Evolutionary conservation across 1,284 basidiomycete species (phyloP).

Genomic region (Boletus holoroseus): DNA sequence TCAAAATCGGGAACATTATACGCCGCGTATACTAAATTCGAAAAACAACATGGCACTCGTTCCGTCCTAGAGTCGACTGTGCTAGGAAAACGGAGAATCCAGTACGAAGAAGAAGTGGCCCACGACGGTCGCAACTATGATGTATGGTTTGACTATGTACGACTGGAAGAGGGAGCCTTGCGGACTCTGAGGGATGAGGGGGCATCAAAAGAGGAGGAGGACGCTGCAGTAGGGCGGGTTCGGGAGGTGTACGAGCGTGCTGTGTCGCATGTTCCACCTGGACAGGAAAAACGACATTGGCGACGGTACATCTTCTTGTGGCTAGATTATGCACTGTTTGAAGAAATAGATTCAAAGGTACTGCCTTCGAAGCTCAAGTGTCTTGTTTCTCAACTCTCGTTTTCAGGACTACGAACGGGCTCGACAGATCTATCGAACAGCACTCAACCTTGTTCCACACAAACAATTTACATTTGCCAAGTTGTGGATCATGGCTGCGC

Average conservation of each 20-base stretch:
- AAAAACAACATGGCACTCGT: slow-evolving; percentile 94
- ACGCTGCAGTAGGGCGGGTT: slow-evolving; percentile 58
- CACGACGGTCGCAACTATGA: slow-evolving; percentile 94
- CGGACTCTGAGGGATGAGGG: slow-evolving; percentile 74
- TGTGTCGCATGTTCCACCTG: slow-evolving; percentile 93
- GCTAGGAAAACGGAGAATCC: slow-evolving; percentile 91
- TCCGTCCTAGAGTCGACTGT: slow-evolving; percentile 90
- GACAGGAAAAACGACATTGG: slow-evolving; percentile 87
- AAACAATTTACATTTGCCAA: slow-evolving; percentile 98
- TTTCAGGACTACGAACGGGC: slow-evolving; percentile 74
- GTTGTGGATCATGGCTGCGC: slow-evolving; percentile 85
- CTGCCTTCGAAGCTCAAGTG: slow-evolving; percentile 8
- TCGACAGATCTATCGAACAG: slow-evolving; percentile 90
- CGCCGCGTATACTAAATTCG: slow-evolving; percentile 92
- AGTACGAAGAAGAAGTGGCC: slow-evolving; percentile 91
- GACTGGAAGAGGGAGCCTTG: slow-evolving; percentile 88
- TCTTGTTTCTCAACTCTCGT: slow-evolving; percentile 8
- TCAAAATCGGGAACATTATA: slow-evolving; percentile 86
- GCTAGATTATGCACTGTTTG: slow-evolving; percentile 95
- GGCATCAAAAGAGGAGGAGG: slow-evolving; percentile 59
- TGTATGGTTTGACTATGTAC: slow-evolving; percentile 96
- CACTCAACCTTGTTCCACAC: slow-evolving; percentile 86
- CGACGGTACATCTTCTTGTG: slow-evolving; percentile 95
- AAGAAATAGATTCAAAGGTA: slow-evolving; percentile 92
- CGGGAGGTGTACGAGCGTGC: slow-evolving; percentile 95